Evolutionary conservation across 345 rosid species (phyloP), one percentile per base, ranked within the genome.

Genomic region (Lepidium africanum): DNA sequence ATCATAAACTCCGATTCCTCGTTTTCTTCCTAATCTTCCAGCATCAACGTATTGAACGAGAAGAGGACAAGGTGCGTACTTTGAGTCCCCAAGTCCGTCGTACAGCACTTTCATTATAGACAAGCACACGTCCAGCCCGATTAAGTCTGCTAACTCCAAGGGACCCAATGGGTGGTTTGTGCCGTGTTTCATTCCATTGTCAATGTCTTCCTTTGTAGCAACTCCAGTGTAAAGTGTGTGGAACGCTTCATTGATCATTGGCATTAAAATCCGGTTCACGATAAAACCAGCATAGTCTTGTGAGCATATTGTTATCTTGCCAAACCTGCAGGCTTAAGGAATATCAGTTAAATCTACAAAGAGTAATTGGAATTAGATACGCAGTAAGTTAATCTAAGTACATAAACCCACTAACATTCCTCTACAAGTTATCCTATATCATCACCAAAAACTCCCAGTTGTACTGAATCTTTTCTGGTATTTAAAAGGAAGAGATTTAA

Each of bases 191-290:
- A 90, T 93, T 69, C 92, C 97, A 9, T 69, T 60, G 73, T 93
- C 98, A 55, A 93, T 90, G 72, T 90, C 95, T 72, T 93, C 97
- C 84, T 84, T 90, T 10, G 92, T 80, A n/a, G 94, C 96, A 40
- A 90, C 96, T 23, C 98, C 96, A 12, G 97, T 90, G 80, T 86
- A 76, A 11, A 94, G 92, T 5, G 92, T 64, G 73, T 75, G 75
- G 73, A 90, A 90, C 7, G 97, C 96, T 81, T 90, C 96, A 40
- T 93, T 93, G 78, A 93, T 88, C 99, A 93, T 93, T 5, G 97
- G 96, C 97, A 90, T 93, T 41, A 93, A 82, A 76, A 90, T 88
- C 43, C 99, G 80, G 69, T 93, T 93, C 63, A 93, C 91, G 0
- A 93, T 70, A 77, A 93, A 93, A 39, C 99, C 97, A 0, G 96